Evolutionary conservation across 768 basidiomycete species (phyloP).

Genomic region (Calocybe gangraenosa): DNA sequence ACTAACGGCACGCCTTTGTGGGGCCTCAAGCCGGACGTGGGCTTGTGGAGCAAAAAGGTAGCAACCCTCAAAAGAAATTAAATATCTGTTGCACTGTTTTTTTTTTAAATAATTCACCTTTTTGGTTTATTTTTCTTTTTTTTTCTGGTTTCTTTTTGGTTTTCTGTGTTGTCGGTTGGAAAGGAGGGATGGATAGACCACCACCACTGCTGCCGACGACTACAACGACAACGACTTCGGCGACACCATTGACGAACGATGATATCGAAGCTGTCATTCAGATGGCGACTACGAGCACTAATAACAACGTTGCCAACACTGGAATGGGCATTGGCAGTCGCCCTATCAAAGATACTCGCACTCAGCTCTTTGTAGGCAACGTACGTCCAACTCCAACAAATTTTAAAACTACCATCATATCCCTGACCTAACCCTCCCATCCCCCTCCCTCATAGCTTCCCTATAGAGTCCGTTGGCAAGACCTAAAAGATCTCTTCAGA

Average conservation of each 20-base stretch:
- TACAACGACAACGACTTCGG: no score
- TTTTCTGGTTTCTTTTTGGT: neutral
- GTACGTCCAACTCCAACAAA: slow-evolving; percentile 37
- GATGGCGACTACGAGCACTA: slow-evolving; percentile 75
- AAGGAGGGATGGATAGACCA: no score
- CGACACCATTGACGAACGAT: slow-evolving; percentile 63
- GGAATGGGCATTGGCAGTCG: slow-evolving; percentile 38
- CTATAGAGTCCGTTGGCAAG: slow-evolving; percentile 98
- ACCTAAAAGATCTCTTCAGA: slow-evolving; percentile 96
- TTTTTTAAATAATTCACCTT: no score
- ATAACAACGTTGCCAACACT: slow-evolving; percentile 11
- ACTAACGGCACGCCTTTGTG: no score
- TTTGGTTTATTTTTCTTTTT: no score
- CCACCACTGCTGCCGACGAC: no score
- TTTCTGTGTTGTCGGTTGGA: no score
- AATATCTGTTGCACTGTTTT: no score
- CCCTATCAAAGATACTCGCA: slow-evolving; percentile 78
- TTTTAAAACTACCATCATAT: slow-evolving; percentile 17
- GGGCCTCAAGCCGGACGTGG: no score
- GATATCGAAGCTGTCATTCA: slow-evolving; percentile 93
- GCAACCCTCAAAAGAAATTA: no score
- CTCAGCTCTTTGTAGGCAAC: slow-evolving; percentile 95
- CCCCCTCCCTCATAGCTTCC: slow-evolving; percentile 65
- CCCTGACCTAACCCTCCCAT: slow-evolving; percentile 4
- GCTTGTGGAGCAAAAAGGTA: no score